These are phyloP conservation scores for Cryptomeria japonica DNA, from an alignment of 75 land plant genomes.

Conservation along the genomic window DNA sequence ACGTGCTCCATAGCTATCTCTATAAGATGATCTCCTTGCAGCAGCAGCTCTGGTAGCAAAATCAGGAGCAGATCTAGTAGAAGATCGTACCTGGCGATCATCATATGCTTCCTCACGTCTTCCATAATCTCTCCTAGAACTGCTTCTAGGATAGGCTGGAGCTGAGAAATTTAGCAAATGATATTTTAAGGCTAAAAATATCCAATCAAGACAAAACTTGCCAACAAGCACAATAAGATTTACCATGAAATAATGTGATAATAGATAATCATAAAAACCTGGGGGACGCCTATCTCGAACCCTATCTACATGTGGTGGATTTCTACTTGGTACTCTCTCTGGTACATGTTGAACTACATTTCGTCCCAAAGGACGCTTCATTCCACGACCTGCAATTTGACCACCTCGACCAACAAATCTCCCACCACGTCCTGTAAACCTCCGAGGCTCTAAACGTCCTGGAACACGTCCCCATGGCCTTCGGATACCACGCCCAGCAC, in stretches of 20 bases:
- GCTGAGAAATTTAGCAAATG: constrained; percentile 21
- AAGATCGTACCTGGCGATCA: constrained; percentile 19
- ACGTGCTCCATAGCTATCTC: constrained; percentile 56
- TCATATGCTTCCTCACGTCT: constrained; percentile 50
- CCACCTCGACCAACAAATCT: constrained; percentile 18
- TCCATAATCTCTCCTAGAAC: constrained; percentile 54
- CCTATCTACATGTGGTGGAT: constrained; percentile 24
- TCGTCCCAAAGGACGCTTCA: constrained; percentile 13
- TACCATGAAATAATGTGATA: neutral
- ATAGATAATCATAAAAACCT: constrained; percentile 14
- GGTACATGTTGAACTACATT: neutral
- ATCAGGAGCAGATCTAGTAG: constrained; percentile 39
- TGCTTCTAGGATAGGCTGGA: constrained; percentile 57
- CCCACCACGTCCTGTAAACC: constrained; percentile 20
- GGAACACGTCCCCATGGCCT: constrained; percentile 19
- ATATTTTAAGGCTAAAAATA: neutral
- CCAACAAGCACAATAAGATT: neutral
- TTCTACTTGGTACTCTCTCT: constrained; percentile 19
- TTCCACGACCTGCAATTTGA: constrained; percentile 14
- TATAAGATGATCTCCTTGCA: constrained; percentile 55
- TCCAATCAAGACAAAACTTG: neutral
- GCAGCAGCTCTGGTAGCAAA: constrained; percentile 45
- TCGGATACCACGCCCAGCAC: constrained; percentile 26
- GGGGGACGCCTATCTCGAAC: constrained; percentile 59
- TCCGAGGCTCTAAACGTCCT: constrained; percentile 12